A percentile compares a stretch with the other conserved stretches of the same genome.
Conservation (phyloP, 2,329 filamentous ascomycete genomes). For the Tolypocladium sp. region DNA sequence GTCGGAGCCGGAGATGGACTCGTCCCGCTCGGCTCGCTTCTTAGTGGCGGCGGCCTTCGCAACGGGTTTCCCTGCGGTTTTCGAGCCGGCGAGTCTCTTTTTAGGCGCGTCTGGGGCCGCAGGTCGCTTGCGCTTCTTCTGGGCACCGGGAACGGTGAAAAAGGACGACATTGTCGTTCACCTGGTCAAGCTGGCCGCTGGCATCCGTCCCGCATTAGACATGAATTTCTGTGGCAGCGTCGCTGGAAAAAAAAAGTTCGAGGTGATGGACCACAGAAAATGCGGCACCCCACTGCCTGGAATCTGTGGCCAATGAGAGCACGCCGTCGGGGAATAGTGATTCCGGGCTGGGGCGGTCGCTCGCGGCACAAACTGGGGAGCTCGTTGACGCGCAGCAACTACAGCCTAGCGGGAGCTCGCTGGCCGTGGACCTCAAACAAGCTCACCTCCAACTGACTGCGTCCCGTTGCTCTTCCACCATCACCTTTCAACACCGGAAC, state of each 20-base stretch:
- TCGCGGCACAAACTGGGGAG: slow-evolving; percentile 17
- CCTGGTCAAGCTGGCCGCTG: not conserved
- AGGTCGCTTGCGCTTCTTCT: slow-evolving; percentile 81
- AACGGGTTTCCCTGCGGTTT: slow-evolving; percentile 29
- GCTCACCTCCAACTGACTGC: slow-evolving; percentile 1
- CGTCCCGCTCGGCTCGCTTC: slow-evolving; percentile 45
- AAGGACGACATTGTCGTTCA: slow-evolving; percentile 74
- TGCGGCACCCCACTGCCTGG: not conserved
- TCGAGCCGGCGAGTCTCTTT: slow-evolving; percentile 46
- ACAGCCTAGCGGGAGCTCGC: slow-evolving; percentile 20
- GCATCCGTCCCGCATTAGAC: slow-evolving; percentile 9
- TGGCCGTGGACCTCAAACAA: slow-evolving; percentile 2
- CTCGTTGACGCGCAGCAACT: slow-evolving; percentile 27
- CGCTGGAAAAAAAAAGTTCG: slow-evolving; percentile 30
- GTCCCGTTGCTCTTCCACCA: slow-evolving; percentile 2
- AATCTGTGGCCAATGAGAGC: slow-evolving; percentile 13
- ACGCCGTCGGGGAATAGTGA: slow-evolving; percentile 15
- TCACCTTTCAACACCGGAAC: slow-evolving; percentile 1
- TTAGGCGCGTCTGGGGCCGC: slow-evolving; percentile 45
- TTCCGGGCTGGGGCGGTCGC: slow-evolving; percentile 23
- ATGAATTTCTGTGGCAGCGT: slow-evolving; percentile 1
- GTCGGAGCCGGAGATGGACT: slow-evolving; percentile 81
- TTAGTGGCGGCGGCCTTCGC: slow-evolving; percentile 30
- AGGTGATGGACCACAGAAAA: slow-evolving; percentile 16
- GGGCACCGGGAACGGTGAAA: slow-evolving; percentile 79